Conservation (phyloP, 352 stramenopile genomes). For the Pythium brachiatum region DNA sequence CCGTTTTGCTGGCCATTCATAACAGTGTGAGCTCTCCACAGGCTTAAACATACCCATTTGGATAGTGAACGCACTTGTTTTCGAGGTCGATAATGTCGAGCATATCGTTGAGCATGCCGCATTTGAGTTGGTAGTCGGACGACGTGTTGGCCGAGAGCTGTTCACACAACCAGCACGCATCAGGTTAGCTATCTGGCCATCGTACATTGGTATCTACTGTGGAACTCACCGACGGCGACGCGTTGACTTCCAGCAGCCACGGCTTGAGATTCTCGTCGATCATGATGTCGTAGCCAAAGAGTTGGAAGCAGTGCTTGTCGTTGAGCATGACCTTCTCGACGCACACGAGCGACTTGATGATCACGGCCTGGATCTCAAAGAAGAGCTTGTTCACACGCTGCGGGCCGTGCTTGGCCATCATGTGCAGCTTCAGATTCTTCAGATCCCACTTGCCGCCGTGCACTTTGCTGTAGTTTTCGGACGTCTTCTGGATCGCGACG, state of each 20-base stretch:
- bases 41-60: too few species aligned
- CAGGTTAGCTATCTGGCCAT: neutral
- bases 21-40: too few species aligned
- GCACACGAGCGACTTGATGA: constrained; percentile 81
- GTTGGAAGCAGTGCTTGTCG: constrained; percentile 95
- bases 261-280: constrained; percentile 91
- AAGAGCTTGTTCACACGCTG: constrained; percentile 86
- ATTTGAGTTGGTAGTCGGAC: constrained; percentile 93
- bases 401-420: constrained; percentile 87
- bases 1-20: constrained; percentile 18
- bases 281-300: constrained; percentile 94
- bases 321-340: constrained; percentile 95
- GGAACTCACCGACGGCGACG: constrained; percentile 77
- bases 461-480: constrained; percentile 92
- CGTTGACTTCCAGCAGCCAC: constrained; percentile 93
- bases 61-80: constrained; percentile 60
- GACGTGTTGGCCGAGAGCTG: constrained; percentile 90
- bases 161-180: neutral
- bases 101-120: constrained; percentile 92
- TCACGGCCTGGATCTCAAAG: constrained; percentile 89
- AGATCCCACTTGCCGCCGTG: constrained; percentile 92
- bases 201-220: too few species aligned
- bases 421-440: constrained; percentile 88
- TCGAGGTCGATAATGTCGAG: constrained; percentile 94
- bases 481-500: constrained; percentile 94